phyloP scores from a whole-genome alignment of 2,329 filamentous ascomycete genomes.

The Cercospora sp. region DNA sequence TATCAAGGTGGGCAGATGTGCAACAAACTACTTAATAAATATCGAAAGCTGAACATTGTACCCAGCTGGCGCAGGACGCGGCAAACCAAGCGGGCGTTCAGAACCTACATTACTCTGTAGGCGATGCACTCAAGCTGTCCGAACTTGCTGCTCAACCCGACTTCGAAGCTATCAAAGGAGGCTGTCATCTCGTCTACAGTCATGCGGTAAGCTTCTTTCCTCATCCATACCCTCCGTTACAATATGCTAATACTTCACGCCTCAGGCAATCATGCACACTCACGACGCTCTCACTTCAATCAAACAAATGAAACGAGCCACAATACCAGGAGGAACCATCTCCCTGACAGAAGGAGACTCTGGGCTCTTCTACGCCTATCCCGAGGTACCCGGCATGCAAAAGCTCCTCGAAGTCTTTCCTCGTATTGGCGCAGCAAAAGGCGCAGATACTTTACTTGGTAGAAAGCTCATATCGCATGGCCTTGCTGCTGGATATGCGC shows the following conservation, averaged over 20 bases:
- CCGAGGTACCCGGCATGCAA: slow-evolving; percentile 11
- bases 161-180: slow-evolving; percentile 10
- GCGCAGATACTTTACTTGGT: slow-evolving; percentile 10
- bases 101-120: slow-evolving; percentile 14
- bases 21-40: not conserved
- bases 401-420: slow-evolving; percentile 18
- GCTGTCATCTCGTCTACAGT: slow-evolving; percentile 18
- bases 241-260: not conserved
- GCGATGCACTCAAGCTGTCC: slow-evolving; percentile 16
- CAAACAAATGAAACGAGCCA: slow-evolving; percentile 8
- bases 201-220: slow-evolving; percentile 10
- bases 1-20: slow-evolving; percentile 14
- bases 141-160: not conserved
- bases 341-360: slow-evolving; percentile 18
- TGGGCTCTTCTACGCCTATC: slow-evolving; percentile 20
- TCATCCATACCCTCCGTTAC: not conserved
- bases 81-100: not conserved
- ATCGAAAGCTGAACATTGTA: not conserved
- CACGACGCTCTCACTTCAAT: slow-evolving; percentile 6
- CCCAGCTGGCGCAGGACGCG: slow-evolving; percentile 14
- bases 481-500: slow-evolving; percentile 4
- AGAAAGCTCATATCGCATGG: slow-evolving; percentile 13
- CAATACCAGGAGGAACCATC: slow-evolving; percentile 11
- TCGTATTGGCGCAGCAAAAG: slow-evolving; percentile 10
- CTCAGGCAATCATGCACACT: slow-evolving; percentile 21